Conservation (phyloP, 164 flowering plant genomes). For the Vitis rupestris region DNA sequence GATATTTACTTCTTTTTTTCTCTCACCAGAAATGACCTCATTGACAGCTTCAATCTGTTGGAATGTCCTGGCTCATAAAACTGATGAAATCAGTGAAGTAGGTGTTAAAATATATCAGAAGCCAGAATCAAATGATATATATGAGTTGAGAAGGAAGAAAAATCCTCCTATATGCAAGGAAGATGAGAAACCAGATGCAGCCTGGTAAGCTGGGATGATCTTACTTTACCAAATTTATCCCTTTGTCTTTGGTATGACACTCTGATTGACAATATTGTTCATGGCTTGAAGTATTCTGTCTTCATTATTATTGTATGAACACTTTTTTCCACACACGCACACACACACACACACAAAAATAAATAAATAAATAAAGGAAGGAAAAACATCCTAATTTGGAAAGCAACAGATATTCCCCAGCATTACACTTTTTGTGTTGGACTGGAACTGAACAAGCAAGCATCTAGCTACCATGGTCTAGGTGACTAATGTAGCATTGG, state of each 20-base stretch:
- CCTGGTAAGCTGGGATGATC: slow-evolving; percentile 59
- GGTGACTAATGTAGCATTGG: neutral
- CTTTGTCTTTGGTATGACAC: neutral
- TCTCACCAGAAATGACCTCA: slow-evolving; percentile 64
- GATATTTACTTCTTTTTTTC: neutral
- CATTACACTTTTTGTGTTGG: neutral
- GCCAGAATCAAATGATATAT: slow-evolving; percentile 84
- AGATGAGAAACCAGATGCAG: slow-evolving; percentile 89
- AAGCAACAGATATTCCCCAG: too few relatives aligned
- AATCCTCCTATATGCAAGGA: slow-evolving; percentile 85
- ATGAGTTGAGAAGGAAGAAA: slow-evolving; percentile 78
- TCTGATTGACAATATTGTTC: too few relatives aligned
- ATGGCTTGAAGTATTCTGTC: too few relatives aligned
- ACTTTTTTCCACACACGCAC: too few relatives aligned
- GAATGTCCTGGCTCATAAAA: slow-evolving; percentile 89
- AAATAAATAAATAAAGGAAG: too few relatives aligned
- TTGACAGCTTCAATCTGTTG: slow-evolving; percentile 90
- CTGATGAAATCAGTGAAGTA: slow-evolving; percentile 75
- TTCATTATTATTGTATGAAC: too few relatives aligned
- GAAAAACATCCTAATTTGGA: too few relatives aligned
- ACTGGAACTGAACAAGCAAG: neutral
- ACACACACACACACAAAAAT: too few relatives aligned
- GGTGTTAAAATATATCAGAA: slow-evolving; percentile 90
- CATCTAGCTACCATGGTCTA: neutral
- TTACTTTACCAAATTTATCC: slow-evolving; percentile 3